Percentiles rank a stretch among this genome's conserved stretches.
These are phyloP conservation scores for Leccinum arenicola DNA, from an alignment of 768 basidiomycete species.

Conservation along the genomic window DNA sequence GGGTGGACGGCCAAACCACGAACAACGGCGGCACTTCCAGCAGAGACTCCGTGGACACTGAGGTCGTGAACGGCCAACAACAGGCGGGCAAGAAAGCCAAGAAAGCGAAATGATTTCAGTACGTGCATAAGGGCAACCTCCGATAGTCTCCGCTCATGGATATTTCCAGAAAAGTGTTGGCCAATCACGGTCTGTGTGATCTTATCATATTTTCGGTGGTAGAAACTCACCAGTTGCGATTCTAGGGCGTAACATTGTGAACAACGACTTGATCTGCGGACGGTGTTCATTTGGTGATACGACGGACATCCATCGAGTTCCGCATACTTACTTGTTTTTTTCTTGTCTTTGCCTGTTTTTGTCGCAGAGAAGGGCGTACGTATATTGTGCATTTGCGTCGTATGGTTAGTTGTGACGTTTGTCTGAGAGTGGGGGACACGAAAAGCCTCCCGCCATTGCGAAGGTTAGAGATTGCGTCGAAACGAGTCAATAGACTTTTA, in stretches of 20 bases:
- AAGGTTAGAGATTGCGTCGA: background rate
- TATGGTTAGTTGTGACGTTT: no score
- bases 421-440: background rate
- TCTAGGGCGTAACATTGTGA: background rate
- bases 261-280: background rate
- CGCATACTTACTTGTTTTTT: background rate
- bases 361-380: background rate
- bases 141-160: background rate
- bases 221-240: background rate
- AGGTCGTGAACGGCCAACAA: background rate
- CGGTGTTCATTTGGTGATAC: background rate
- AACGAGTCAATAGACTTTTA: background rate
- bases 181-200: background rate
- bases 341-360: background rate
- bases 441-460: background rate
- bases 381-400: background rate
- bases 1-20: constrained; percentile 6
- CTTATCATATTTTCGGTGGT: background rate
- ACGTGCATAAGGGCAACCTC: background rate
- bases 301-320: no score
- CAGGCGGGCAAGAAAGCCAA: background rate
- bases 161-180: background rate
- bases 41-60: no score
- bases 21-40: background rate
- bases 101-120: background rate